A percentile compares a stretch with the other conserved stretches of the same genome.
Evolutionary conservation across 257 asterid genomes (phyloP).

Genomic region (Nicotiana noctiflora): DNA sequence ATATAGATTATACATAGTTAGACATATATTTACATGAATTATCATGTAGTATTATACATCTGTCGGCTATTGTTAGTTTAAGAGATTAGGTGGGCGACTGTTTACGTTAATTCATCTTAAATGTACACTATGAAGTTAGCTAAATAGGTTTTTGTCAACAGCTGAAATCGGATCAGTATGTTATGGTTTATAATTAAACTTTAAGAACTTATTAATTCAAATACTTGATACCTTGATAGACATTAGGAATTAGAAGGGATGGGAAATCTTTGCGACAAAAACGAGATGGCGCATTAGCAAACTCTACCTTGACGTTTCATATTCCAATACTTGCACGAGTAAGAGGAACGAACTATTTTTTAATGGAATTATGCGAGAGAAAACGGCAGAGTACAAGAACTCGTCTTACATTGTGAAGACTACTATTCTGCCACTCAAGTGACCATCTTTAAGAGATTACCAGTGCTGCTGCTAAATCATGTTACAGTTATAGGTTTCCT

Average conservation of each 20-base stretch:
- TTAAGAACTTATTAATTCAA: no score
- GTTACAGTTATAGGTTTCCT: not conserved
- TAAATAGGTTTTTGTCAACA: not conserved
- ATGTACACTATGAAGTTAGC: not conserved
- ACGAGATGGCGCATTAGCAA: not conserved
- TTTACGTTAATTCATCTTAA: no score
- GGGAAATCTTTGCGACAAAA: not conserved
- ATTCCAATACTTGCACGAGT: not conserved
- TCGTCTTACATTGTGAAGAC: not conserved
- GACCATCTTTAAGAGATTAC: not conserved
- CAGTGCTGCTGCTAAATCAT: not conserved
- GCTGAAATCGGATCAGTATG: not conserved
- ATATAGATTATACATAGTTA: no score
- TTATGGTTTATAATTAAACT: not conserved
- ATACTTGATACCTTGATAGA: not conserved
- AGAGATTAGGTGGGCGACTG: no score
- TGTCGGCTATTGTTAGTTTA: no score
- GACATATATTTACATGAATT: no score
- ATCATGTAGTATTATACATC: no score
- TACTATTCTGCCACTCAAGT: not conserved
- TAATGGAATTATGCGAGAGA: constrained; percentile 26
- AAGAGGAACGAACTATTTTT: constrained; percentile 38
- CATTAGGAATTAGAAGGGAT: not conserved
- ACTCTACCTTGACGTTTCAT: not conserved
- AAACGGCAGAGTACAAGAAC: not conserved